Evolutionary conservation across 441 rosid species (phyloP).

Genomic region (Corymbia citriodora): DNA sequence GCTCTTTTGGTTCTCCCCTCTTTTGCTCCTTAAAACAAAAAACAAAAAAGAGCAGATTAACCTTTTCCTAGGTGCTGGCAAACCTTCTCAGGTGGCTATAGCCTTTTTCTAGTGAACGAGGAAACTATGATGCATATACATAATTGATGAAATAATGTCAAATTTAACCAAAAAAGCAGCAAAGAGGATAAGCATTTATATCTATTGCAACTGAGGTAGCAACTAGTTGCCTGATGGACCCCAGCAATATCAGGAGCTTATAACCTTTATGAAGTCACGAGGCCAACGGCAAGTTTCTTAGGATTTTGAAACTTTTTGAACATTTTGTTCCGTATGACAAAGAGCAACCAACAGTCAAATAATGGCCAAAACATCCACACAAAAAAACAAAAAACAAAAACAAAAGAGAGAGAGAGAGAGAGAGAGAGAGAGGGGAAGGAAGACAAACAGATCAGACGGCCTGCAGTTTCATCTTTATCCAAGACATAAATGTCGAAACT

Average conservation of each 20-base stretch:
- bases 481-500: neutral
- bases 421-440: neutral
- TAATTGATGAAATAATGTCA: neutral
- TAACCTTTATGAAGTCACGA: neutral
- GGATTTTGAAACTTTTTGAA: neutral
- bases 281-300: neutral
- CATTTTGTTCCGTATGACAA: neutral
- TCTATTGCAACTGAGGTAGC: neutral
- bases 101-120: neutral
- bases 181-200: neutral
- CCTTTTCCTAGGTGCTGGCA: neutral
- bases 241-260: neutral
- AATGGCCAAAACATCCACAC: neutral
- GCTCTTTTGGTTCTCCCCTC: neutral
- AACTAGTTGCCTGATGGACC: neutral
- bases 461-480: neutral
- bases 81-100: neutral
- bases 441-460: neutral
- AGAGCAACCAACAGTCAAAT: neutral
- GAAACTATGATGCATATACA: neutral
- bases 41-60: neutral
- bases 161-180: neutral
- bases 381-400: too few relatives aligned
- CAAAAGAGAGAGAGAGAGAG: neutral
- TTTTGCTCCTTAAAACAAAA: neutral